These are phyloP conservation scores for Nicotiana tomentosiformis DNA, from an alignment of 257 asterid genomes.

Conservation along the genomic window DNA sequence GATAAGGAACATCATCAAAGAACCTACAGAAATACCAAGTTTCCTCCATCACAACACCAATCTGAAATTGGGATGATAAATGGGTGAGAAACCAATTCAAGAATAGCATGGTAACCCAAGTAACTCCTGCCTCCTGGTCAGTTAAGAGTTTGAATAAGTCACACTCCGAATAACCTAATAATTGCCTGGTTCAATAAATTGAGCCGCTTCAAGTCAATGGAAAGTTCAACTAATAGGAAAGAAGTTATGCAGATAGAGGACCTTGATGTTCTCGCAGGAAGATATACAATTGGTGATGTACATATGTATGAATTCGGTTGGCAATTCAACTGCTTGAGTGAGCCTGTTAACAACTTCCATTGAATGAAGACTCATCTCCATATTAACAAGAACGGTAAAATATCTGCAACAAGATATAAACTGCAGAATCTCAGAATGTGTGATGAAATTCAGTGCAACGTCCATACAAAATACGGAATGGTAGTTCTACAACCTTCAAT, in stretches of 20 bases:
- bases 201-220: neutral
- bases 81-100: conserved; percentile 1
- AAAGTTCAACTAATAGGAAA: neutral
- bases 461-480: neutral
- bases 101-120: neutral
- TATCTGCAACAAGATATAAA: conserved; percentile 47
- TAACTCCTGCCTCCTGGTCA: neutral
- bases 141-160: neutral
- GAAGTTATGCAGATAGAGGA: conserved; percentile 14
- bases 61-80: neutral
- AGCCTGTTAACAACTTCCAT: conserved; percentile 99
- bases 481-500: neutral
- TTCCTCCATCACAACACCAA: neutral
- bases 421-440: conserved; percentile 6
- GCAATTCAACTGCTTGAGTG: conserved; percentile 93
- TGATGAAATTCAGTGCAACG: neutral
- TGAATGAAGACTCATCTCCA: conserved; percentile 99
- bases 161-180: neutral
- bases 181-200: neutral
- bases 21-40: conserved; percentile 2
- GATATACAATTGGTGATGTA: conserved; percentile 89
- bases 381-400: conserved; percentile 92
- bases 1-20: neutral
- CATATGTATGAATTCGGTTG: conserved; percentile 88
- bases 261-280: conserved; percentile 95